These are phyloP conservation scores for Pelargonium australe DNA, from an alignment of 441 rosid genomes.

Conservation along the genomic window DNA sequence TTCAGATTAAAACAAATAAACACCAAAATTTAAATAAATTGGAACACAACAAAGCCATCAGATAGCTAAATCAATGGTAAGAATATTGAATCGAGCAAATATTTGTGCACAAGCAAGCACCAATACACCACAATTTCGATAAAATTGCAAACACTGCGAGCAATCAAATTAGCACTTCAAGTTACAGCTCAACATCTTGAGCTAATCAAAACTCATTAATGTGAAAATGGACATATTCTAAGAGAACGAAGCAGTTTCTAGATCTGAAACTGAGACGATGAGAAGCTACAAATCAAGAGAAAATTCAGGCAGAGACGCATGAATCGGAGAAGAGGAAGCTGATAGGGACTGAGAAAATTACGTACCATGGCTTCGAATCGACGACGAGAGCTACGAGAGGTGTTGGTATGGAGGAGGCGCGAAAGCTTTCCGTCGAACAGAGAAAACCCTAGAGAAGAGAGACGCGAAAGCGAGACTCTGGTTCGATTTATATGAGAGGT, in stretches of 20 bases:
- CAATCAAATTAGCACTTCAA: background rate
- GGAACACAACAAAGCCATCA: too few species aligned
- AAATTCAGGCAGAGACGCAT: too few species aligned
- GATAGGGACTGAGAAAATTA: background rate
- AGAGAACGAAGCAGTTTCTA: background rate
- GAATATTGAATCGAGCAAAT: too few species aligned
- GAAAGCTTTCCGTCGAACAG: background rate
- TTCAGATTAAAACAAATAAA: too few species aligned
- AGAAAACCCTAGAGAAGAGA: background rate
- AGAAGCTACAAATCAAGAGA: background rate
- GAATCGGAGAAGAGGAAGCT: too few species aligned
- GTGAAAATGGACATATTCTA: background rate
- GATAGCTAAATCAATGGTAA: too few species aligned
- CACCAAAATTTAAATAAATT: too few species aligned
- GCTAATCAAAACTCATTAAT: background rate
- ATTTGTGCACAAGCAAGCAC: too few species aligned
- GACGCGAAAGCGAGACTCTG: background rate
- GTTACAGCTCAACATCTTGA: background rate
- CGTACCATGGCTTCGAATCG: slow-evolving; percentile 1
- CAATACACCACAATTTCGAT: too few species aligned
- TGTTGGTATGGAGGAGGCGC: background rate
- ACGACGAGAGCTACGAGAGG: background rate
- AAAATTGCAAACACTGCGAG: too few species aligned
- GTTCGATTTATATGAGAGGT: background rate
- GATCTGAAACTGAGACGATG: background rate